A percentile compares a stretch with the other conserved stretches of the same genome.
phyloP scores from a whole-genome alignment of 257 asterid genomes.

The Cinchona pubescens region DNA sequence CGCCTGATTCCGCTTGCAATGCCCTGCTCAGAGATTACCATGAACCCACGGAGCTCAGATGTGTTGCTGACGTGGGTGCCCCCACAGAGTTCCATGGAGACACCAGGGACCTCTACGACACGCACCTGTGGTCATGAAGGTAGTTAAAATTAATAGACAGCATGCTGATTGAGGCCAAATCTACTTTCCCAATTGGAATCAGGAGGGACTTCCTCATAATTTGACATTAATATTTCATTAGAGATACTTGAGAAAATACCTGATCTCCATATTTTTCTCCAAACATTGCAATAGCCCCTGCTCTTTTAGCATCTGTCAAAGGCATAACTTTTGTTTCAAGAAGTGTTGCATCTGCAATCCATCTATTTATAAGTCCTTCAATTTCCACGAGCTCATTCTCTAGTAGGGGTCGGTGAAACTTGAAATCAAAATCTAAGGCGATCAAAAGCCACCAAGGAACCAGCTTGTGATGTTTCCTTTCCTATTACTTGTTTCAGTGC shows the following conservation, averaged over 20 bases:
- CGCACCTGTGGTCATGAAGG: conserved; percentile 58
- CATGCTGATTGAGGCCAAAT: neutral
- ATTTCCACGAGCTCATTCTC: conserved; percentile 71
- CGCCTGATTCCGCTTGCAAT: conserved; percentile 87
- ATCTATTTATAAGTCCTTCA: conserved; percentile 70
- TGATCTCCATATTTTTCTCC: conserved; percentile 96
- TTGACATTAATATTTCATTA: neutral
- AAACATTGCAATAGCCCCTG: conserved; percentile 96
- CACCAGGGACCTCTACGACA: conserved; percentile 94
- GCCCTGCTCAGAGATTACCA: conserved; percentile 80
- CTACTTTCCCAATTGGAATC: neutral
- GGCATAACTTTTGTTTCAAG: conserved; percentile 75
- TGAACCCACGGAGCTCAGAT: conserved; percentile 83
- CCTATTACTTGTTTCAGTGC: conserved; percentile 89
- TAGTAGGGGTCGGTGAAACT: conserved; percentile 71
- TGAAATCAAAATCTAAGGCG: conserved; percentile 93
- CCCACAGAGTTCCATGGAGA: conserved; percentile 94
- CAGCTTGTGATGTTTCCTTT: conserved; percentile 94
- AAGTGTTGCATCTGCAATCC: conserved; percentile 81
- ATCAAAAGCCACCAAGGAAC: conserved; percentile 87
- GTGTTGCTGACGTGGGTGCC: conserved; percentile 87
- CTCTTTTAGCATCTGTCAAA: conserved; percentile 75
- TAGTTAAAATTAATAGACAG: neutral
- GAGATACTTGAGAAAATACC: conserved; percentile 30
- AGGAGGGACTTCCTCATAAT: neutral